Percentiles rank a stretch among this genome's conserved stretches.
phyloP scores from a whole-genome alignment of 2,329 filamentous ascomycete genomes.

The Fusarium cyanostomum region DNA sequence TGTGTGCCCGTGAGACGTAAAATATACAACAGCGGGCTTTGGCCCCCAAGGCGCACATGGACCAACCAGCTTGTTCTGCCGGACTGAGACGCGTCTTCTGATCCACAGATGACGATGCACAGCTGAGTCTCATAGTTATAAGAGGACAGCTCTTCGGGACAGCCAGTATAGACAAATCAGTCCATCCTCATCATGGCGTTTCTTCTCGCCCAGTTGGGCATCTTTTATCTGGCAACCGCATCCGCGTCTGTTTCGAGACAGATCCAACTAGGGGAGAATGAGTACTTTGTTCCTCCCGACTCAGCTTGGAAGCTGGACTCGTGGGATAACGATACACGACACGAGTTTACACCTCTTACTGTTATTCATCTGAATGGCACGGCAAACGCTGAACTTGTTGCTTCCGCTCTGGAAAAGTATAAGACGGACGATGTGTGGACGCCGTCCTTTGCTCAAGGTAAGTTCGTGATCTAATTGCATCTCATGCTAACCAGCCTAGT shows the following conservation, averaged over 20 bases:
- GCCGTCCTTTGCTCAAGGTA: neutral
- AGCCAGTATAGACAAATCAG: too few relatives aligned
- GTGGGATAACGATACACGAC: neutral
- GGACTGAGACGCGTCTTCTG: too few relatives aligned
- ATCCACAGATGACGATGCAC: too few relatives aligned
- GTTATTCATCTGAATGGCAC: neutral
- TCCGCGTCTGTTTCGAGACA: conserved; percentile 20
- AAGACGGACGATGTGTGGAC: conserved; percentile 23
- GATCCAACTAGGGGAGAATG: conserved; percentile 10
- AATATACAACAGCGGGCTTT: too few relatives aligned
- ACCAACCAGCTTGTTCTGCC: too few relatives aligned
- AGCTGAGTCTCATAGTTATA: too few relatives aligned
- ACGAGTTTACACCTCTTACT: conserved; percentile 14
- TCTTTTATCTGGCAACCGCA: neutral
- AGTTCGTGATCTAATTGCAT: fast-evolving
- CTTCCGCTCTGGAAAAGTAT: neutral
- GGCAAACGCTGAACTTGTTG: neutral
- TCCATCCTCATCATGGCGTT: conserved; percentile 3
- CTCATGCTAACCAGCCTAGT: neutral
- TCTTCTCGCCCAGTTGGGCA: neutral
- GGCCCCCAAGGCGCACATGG: too few relatives aligned
- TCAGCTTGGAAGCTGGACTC: conserved; percentile 12
- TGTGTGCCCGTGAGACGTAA: too few relatives aligned
- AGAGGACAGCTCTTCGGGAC: too few relatives aligned
- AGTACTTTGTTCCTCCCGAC: conserved; percentile 20